Evolutionary conservation across 441 rosid species (phyloP).

Genomic region (Erodium texanum): DNA sequence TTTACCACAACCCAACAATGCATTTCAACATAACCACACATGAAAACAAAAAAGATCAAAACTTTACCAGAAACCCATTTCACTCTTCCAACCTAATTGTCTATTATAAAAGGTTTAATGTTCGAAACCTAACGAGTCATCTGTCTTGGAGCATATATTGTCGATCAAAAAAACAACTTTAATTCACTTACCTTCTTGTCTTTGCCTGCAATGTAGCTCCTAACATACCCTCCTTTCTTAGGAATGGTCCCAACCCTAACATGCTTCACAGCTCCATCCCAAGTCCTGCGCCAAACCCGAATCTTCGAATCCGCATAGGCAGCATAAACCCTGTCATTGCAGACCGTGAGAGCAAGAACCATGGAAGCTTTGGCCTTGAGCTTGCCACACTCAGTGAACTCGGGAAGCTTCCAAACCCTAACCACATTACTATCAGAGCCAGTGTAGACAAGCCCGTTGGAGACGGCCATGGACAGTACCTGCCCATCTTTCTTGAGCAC

Average conservation of each 20-base stretch:
- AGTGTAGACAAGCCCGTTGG: conserved; percentile 29
- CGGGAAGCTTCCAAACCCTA: conserved; percentile 43
- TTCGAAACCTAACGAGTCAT: too few species aligned
- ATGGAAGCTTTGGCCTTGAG: conserved; percentile 32
- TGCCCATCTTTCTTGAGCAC: conserved; percentile 44
- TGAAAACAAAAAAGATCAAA: background rate
- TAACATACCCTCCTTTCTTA: conserved; percentile 26
- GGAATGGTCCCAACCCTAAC: conserved; percentile 37
- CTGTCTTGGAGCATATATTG: too few species aligned
- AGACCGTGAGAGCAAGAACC: conserved; percentile 32
- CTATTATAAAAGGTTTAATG: too few species aligned
- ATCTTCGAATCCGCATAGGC: conserved; percentile 44
- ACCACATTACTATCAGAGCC: conserved; percentile 38
- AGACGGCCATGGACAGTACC: conserved; percentile 30
- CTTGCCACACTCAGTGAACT: conserved; percentile 36
- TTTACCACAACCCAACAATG: too few species aligned
- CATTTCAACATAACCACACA: too few species aligned
- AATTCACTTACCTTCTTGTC: conserved; percentile 32
- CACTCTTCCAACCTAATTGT: too few species aligned
- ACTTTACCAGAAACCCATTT: background rate
- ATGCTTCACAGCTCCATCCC: conserved; percentile 36
- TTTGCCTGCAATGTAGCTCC: conserved; percentile 35
- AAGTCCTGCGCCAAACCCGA: conserved; percentile 38
- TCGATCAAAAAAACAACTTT: too few species aligned
- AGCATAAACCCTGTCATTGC: conserved; percentile 33